Percentiles rank a stretch among this genome's conserved stretches.
Evolutionary conservation across 2,329 filamentous ascomycete species (phyloP).

Genomic region (Pseudocercospora vitis): DNA sequence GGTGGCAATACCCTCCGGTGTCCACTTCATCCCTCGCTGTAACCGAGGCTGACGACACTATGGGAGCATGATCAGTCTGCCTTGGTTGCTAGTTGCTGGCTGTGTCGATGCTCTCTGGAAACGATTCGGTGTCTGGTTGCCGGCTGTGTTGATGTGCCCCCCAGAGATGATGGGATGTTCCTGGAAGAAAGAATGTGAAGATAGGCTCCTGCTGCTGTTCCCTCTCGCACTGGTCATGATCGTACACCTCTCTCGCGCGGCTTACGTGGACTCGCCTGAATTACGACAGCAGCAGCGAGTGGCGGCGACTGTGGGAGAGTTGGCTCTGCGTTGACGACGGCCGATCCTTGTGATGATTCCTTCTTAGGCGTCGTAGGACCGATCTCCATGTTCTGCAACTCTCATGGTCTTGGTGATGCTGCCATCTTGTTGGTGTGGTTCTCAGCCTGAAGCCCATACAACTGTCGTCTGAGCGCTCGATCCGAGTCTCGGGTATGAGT

Average conservation of each 20-base stretch:
- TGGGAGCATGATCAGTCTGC: too few relatives aligned
- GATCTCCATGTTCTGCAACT: constrained; percentile 6
- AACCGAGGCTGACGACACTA: neutral
- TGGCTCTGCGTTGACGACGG: neutral
- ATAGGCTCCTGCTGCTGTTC: too few relatives aligned
- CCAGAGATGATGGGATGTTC: neutral
- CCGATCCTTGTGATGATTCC: neutral
- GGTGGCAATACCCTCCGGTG: neutral
- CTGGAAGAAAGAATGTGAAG: too few relatives aligned
- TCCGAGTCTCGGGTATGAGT: constrained; percentile 7
- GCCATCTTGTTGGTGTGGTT: neutral
- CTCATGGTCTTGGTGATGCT: neutral
- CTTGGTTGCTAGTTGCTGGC: neutral
- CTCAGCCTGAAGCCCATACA: constrained; percentile 4
- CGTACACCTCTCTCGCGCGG: too few relatives aligned
- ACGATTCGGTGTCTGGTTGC: too few relatives aligned
- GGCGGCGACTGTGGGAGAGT: neutral
- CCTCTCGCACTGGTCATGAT: too few relatives aligned
- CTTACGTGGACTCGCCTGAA: neutral
- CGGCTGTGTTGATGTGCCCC: too few relatives aligned
- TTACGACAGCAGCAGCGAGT: constrained; percentile 9
- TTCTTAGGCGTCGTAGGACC: constrained; percentile 15
- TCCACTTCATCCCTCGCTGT: neutral
- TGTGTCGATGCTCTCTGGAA: neutral
- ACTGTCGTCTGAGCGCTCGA: constrained; percentile 1